Base-by-base conservation (phyloP, 495 filamentous ascomycete species). In the Penicillium salamii region DNA sequence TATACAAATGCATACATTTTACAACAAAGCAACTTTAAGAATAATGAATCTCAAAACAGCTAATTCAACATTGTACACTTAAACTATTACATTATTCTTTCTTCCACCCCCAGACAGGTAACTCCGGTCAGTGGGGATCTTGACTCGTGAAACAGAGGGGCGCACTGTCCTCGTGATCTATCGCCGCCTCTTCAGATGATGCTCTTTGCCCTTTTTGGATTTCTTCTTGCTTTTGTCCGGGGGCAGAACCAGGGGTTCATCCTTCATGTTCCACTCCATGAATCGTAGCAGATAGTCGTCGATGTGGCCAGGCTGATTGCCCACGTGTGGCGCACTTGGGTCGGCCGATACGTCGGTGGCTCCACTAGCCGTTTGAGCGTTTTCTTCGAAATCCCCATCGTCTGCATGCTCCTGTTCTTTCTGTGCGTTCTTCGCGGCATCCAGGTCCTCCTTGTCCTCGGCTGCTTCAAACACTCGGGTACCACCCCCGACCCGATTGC, bases 391-490 rank as follows among this genome's bases (percentile, higher is more conserved):
- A 57, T 99, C 93, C 1, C 82, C 89, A 26, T 89, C 90, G 50
- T 97, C 93, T 38, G 87, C 85, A 59, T 90, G 83, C 24, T 83
- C 78, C 19, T 95, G 82, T 59, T 97, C 93, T 58, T 87, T 92
- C 66, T 96, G 86, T 0, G 91, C 91, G 18, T 88, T 79, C 49
- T 86, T 85, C 1, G 93, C 95, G 0, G 95, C 95, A 15, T 80
- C 82, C 7, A 87, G 88, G 65, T 99, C 95, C 65, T 99, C 95
- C 39, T 80, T 78, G 59, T 99, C 95, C 66, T 99, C 95, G 8
- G 88, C 95, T 50, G 86, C 84, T 53, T 92, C 89, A 24, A 97
- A 83, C 0, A 87, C 88, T 8, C 83, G 78, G 21, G 70, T 72
- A 14, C 78, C 78, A 18, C 77, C 78, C 0, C 68, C 55, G 23